Conservation (phyloP, 2,329 filamentous ascomycete species). For the Alternaria tenuissima region DNA sequence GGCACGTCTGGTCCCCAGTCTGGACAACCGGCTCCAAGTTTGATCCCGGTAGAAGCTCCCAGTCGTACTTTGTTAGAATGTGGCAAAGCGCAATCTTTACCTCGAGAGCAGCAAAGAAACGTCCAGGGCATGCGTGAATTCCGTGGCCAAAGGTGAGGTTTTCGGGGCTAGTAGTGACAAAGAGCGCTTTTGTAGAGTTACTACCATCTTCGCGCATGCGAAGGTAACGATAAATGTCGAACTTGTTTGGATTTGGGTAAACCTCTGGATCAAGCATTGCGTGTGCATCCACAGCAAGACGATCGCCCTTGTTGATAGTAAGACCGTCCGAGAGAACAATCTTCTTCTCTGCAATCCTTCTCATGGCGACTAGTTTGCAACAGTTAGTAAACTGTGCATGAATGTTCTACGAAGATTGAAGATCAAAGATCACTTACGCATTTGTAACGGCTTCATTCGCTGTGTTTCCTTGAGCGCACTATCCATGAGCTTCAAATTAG, state of each 20-base stretch:
- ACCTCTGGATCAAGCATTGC: neutral
- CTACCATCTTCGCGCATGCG: rapidly evolving
- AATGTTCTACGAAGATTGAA: rapidly evolving
- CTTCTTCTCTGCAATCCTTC: too few species aligned
- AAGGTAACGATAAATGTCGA: neutral
- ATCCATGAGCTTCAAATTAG: too few species aligned
- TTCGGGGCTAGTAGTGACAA: neutral
- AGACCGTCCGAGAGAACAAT: too few species aligned
- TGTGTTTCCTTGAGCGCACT: too few species aligned
- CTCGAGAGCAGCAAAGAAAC: neutral
- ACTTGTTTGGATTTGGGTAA: rapidly evolving
- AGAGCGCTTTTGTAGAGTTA: neutral
- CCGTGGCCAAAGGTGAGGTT: neutral
- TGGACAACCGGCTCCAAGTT: too few species aligned
- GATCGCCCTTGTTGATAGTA: too few species aligned
- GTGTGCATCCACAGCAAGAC: neutral
- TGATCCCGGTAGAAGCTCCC: too few species aligned
- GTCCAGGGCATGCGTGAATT: conserved; percentile 1
- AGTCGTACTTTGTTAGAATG: too few species aligned
- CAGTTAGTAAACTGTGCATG: too few species aligned
- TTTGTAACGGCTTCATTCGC: too few species aligned
- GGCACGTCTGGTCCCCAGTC: too few species aligned
- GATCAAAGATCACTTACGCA: rapidly evolving
- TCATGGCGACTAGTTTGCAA: too few species aligned
- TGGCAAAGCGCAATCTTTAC: neutral